Conservation (phyloP, 306 rosid species). For the Prunus kanzakura region DNA sequence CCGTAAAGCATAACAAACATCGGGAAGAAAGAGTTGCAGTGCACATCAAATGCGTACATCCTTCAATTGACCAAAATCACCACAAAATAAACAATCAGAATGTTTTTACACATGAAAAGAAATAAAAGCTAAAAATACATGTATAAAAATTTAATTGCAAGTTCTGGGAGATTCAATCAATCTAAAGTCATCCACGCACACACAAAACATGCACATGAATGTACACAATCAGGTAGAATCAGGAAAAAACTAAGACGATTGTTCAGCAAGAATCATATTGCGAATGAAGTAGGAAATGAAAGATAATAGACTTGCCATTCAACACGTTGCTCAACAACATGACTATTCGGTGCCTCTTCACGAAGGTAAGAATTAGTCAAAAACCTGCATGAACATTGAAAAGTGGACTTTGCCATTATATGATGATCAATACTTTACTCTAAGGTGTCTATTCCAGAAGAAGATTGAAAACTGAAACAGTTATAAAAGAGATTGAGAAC, state of each 20-base stretch:
- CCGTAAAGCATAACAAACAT: constrained; percentile 91
- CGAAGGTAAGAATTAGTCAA: constrained; percentile 89
- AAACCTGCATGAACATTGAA: constrained; percentile 56
- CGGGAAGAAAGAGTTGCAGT: constrained; percentile 99
- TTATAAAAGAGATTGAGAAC: neutral
- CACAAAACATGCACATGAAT: neutral
- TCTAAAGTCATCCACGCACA: neutral
- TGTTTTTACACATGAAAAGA: neutral
- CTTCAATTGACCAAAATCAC: constrained; percentile 48
- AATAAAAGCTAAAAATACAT: constrained; percentile 3
- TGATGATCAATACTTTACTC: neutral
- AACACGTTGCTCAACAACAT: constrained; percentile 99
- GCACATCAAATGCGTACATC: constrained; percentile 98
- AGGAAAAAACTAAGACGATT: neutral
- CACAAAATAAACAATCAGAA: constrained; percentile 13
- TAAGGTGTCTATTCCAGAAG: neutral
- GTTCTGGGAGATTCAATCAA: neutral
- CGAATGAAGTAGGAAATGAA: constrained; percentile 16
- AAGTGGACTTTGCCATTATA: constrained; percentile 20
- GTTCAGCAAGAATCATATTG: neutral
- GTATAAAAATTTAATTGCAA: neutral
- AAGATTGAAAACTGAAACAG: neutral
- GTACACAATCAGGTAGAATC: neutral
- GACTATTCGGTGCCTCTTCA: constrained; percentile 96
- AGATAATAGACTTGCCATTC: constrained; percentile 64